These are phyloP conservation scores for Ganoderma lucidum DNA, from an alignment of 1,284 basidiomycete species.

Conservation along the genomic window DNA sequence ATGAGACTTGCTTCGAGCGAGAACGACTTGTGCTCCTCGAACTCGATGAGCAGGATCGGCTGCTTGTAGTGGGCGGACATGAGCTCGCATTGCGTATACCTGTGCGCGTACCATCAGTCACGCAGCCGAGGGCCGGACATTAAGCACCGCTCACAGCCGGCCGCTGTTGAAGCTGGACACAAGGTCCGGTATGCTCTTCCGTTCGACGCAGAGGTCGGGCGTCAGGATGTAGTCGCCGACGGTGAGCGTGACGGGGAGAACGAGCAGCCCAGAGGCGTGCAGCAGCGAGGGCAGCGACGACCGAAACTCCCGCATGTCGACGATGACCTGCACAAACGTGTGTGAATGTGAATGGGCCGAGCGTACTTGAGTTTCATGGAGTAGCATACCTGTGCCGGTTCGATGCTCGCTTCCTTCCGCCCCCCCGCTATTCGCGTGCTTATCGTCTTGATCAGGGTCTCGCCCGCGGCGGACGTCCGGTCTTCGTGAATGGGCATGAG, in stretches of 20 bases:
- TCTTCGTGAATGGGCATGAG: constrained; percentile 90
- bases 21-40: constrained; percentile 97
- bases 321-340: constrained; percentile 76
- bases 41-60: constrained; percentile 96
- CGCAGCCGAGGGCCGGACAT: not conserved
- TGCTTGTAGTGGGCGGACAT: constrained; percentile 97
- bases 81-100: constrained; percentile 91
- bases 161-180: constrained; percentile 94
- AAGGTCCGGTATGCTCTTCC: constrained; percentile 94
- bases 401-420: constrained; percentile 68
- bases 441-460: constrained; percentile 84
- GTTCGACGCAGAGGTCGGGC: constrained; percentile 82
- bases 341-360: not conserved
- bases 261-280: constrained; percentile 83
- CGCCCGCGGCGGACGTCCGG: constrained; percentile 50
- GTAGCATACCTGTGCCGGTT: constrained; percentile 71
- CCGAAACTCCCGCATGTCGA: constrained; percentile 97
- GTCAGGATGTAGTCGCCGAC: constrained; percentile 97
- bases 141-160: constrained; percentile 72
- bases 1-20: constrained; percentile 76
- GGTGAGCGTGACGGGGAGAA: constrained; percentile 91
- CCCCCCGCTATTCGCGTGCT: constrained; percentile 92
- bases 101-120: constrained; percentile 3
- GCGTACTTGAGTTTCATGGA: too few relatives aligned
- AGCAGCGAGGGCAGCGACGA: constrained; percentile 92